Evolutionary conservation across 768 basidiomycete genomes (phyloP).

Genomic region (Russula earlei): DNA sequence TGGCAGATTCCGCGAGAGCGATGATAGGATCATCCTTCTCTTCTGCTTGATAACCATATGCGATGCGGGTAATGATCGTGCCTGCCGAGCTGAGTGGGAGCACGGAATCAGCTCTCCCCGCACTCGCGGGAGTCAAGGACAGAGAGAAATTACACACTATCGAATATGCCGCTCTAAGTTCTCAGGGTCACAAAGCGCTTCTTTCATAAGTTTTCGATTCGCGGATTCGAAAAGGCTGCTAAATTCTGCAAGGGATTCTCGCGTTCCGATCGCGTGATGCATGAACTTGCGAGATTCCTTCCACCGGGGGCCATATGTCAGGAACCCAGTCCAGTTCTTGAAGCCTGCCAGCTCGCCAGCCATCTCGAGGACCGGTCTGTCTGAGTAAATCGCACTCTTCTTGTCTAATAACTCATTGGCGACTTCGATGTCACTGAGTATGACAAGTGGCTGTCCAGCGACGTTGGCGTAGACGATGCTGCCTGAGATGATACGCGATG

Average conservation of each 20-base stretch:
- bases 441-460: conserved; percentile 2
- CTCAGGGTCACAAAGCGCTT: background rate
- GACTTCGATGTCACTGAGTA: background rate
- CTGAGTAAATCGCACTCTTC: conserved; percentile 9
- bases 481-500: background rate
- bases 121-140: background rate
- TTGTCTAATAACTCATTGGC: conserved; percentile 10
- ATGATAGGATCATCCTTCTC: conserved; percentile 3
- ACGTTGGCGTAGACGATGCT: background rate
- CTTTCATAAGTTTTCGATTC: background rate
- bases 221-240: background rate
- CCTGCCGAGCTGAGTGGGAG: too few species aligned
- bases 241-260: conserved; percentile 1
- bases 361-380: conserved; percentile 5
- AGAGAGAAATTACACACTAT: background rate
- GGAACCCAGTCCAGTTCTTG: background rate
- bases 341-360: conserved; percentile 9
- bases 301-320: background rate
- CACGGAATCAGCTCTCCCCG: background rate
- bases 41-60: conserved; percentile 16
- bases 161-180: background rate
- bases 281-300: conserved; percentile 7
- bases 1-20: conserved; percentile 7
- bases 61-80: too few species aligned
- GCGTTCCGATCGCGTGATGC: conserved; percentile 7